Base-by-base conservation (phyloP, 441 rosid genomes). In the Macaranga tanarius region DNA sequence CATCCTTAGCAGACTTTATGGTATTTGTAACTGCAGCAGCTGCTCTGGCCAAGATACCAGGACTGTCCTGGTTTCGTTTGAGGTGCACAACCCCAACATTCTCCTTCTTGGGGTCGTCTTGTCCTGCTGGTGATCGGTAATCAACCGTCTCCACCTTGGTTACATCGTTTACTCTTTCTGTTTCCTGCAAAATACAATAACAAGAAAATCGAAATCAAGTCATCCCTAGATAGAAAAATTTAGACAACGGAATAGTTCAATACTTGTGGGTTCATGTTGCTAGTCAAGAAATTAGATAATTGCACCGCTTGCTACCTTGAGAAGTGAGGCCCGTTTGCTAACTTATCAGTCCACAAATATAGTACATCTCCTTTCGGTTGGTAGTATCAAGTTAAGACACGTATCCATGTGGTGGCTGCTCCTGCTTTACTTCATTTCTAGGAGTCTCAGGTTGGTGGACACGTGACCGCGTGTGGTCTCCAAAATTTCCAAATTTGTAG, bases 31-130 rank as follows among this genome's bases (percentile, higher is more conserved):
- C 77, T 0, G 83, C 75, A 56, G 78, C 81, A 12, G 79, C 70
- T 57, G 81, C 79, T 34, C 57, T 65, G 22, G 80, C 73, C 56
- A 78, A 5, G 31, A 75, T 19, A 10, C 76, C 73, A 15, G 68
- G 20, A 42, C 45, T 19, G 0, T 50, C 61, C 52, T 73, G 19
- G 10, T 79, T 20, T 45, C 70, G 79, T 31, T 52, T 76, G 25
- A 86, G 82, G 65, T 81, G 88, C 67, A 84, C 79, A 63, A 80
- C 81, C 13, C 77, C 85, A 3, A 79, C 78, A 59, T 84, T 78
- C 72, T 75, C 77, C 55, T 62, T 68, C 5, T 42, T 67, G 20
- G 84, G 70, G 42, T 82, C 82, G 8, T 73, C 79, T 71, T 76
- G 62, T 20, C 82, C 84, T 0, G 83, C 82, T 5, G 71, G 22